Evolutionary conservation across 768 basidiomycete genomes (phyloP), one percentile per base, ranked within the genome.

Genomic region (Lactifluus echinatus): DNA sequence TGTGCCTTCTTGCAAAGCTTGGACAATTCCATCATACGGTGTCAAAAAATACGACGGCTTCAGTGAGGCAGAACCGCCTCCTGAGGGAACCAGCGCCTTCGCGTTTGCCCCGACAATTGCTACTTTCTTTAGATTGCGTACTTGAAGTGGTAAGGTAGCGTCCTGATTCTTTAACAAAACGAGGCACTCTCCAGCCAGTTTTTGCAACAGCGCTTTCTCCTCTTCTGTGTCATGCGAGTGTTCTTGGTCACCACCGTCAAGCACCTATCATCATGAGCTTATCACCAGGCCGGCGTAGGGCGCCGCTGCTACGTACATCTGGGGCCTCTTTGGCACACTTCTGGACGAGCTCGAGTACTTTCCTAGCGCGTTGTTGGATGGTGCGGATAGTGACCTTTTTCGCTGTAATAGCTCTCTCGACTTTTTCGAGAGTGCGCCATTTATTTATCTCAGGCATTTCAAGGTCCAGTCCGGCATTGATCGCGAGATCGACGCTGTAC

Each of bases 61-160:
- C 39, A 91, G 73, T 2, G 79, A 76, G 0, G 87, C 89, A 14
- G 83, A 85, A 31, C 87, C 87, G 43, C 87, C 87, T 39, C 85
- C 86, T 40, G 80, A 83, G 8, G 84, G 72, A 2, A 82, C 76
- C 5, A 69, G 63, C 0, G 82, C 80, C 66, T 82, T 87, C 24
- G 82, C 83, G 61, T 87, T 88, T 6, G 80, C 79, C 7, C 89
- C 89, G 31, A 92, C 75, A 48, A 93, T 80, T 0, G 87, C 87
- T 36, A 90, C 72, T 68, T 83, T 89, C 69, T 80, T 85, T 50
- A 87, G 62, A 14, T 67, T 70, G 45, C 67, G 61, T 40, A 63
- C 63, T 66, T 66, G 52, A 4, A 88, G 71, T 1, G 85, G 85
- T 11, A 82, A 77, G 24, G 85, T 44, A 17, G 68, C 68, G 46